These are phyloP conservation scores for Zizania palustris DNA, from an alignment of 202 grass and related monocot species.

Conservation along the genomic window DNA sequence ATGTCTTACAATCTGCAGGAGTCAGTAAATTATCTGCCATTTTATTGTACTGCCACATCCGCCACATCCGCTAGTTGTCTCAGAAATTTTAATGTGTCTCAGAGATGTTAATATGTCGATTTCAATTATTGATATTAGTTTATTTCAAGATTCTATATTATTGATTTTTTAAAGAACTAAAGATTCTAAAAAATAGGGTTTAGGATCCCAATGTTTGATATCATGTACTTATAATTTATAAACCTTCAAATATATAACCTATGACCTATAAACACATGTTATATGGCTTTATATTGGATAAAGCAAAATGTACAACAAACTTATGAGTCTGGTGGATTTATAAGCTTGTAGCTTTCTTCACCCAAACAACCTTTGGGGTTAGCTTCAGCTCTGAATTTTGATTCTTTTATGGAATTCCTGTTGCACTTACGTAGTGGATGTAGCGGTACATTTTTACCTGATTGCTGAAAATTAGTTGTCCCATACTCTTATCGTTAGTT, in stretches of 20 bases:
- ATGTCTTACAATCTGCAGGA: conserved; percentile 30
- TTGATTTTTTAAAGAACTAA: too few relatives aligned
- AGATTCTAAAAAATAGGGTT: background rate
- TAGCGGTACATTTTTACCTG: background rate
- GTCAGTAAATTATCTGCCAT: conserved; percentile 52
- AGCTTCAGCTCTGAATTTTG: background rate
- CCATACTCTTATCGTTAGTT: background rate
- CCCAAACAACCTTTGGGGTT: background rate
- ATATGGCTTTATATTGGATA: too few relatives aligned
- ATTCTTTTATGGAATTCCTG: background rate
- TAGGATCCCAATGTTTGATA: too few relatives aligned
- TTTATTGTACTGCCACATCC: conserved; percentile 40
- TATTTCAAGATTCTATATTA: too few relatives aligned
- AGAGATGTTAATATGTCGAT: background rate
- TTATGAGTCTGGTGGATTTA: background rate
- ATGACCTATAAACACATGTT: too few relatives aligned
- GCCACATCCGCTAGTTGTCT: conserved; percentile 21
- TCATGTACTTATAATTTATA: too few relatives aligned
- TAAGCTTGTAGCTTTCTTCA: background rate
- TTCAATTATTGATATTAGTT: conserved; percentile 3
- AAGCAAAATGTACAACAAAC: too few relatives aligned
- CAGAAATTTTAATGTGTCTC: conserved; percentile 45
- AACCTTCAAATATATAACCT: too few relatives aligned
- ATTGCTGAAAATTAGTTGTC: background rate
- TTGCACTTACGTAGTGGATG: background rate